A percentile compares a stretch with the other conserved stretches of the same genome.
These are phyloP conservation scores for Vanrija sp. DNA, from an alignment of 1,284 basidiomycete species.

Conservation along the genomic window DNA sequence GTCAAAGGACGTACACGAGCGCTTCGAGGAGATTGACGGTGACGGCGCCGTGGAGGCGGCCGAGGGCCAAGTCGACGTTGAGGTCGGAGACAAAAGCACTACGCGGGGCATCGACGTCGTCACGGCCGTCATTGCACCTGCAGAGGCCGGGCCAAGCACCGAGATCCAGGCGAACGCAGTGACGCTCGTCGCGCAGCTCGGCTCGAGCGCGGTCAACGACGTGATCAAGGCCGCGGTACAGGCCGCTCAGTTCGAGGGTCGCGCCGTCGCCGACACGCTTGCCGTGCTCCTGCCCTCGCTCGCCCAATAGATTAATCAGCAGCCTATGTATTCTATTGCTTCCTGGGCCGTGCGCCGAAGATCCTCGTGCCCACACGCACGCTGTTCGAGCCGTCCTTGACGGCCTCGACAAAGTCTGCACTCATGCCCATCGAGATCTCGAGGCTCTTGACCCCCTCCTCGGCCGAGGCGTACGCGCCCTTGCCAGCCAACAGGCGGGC, in stretches of 20 bases:
- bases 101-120: conserved; percentile 2
- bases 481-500: conserved; percentile 49
- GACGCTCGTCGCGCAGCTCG: conserved; percentile 1
- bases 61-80: neutral
- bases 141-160: neutral
- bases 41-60: neutral
- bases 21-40: neutral
- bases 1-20: neutral
- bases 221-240: too few species aligned
- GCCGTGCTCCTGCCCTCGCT: neutral
- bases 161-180: conserved; percentile 13
- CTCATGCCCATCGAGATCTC: conserved; percentile 98
- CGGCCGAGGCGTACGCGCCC: conserved; percentile 39
- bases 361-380: conserved; percentile 90
- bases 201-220: too few species aligned
- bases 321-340: conserved; percentile 27
- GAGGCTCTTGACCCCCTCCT: conserved; percentile 52
- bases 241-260: too few species aligned
- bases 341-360: conserved; percentile 70
- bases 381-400: conserved; percentile 76
- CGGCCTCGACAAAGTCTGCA: conserved; percentile 83
- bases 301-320: neutral
- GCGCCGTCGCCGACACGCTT: neutral
- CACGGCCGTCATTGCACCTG: conserved; percentile 7
- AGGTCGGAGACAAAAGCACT: neutral